Conservation (phyloP, 768 basidiomycete species). For the Boletus subcaerulescens region DNA sequence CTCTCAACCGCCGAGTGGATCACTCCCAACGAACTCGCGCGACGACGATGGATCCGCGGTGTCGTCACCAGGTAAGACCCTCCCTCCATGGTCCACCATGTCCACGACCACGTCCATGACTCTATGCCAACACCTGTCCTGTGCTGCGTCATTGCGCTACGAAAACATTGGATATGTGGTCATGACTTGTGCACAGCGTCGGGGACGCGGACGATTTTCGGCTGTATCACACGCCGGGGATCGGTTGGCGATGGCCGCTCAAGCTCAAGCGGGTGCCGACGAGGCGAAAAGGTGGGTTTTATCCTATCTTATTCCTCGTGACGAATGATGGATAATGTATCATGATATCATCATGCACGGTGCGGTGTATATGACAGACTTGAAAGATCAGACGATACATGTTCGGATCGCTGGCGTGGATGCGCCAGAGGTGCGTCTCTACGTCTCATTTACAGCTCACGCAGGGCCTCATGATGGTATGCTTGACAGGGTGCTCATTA, state of each 20-base stretch:
- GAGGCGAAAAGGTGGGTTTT: conserved; percentile 47
- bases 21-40: conserved; percentile 55
- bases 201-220: conserved; percentile 86
- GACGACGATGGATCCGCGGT: conserved; percentile 71
- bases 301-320: no score
- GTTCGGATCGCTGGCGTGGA: conserved; percentile 90
- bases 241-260: conserved; percentile 73
- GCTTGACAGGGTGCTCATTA: conserved; percentile 69
- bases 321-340: no score
- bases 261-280: conserved; percentile 66
- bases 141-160: no score
- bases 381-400: conserved; percentile 80
- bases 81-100: no score
- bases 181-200: conserved; percentile 46
- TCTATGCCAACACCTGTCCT: no score
- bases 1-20: conserved; percentile 68
- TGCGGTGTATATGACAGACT: conserved; percentile 40
- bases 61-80: conserved; percentile 72
- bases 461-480: neutral
- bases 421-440: conserved; percentile 78
- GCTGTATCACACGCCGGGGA: conserved; percentile 78
- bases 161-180: neutral
- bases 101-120: no score
- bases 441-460: no score
- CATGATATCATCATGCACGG: neutral